Conservation (phyloP, 208 protist genomes). For the Baffinella frigidus region DNA sequence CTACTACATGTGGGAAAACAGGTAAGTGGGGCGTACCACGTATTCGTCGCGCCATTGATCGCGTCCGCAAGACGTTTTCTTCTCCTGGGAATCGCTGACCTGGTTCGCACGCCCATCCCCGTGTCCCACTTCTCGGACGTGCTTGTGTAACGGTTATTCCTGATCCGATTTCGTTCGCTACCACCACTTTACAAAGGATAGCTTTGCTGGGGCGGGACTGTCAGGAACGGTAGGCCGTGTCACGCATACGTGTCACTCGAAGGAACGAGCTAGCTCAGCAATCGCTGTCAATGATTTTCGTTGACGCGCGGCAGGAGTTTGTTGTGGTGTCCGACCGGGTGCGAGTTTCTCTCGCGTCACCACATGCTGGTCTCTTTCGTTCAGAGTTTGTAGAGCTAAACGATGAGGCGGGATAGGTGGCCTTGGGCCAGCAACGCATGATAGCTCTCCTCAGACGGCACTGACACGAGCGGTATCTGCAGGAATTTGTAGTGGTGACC, state of each 20-base stretch:
- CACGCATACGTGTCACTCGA: not conserved
- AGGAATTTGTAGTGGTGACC: too few relatives aligned
- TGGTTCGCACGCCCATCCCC: not conserved
- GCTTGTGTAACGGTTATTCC: not conserved
- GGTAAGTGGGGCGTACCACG: constrained; percentile 12
- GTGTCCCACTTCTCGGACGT: not conserved
- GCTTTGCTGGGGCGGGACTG: not conserved
- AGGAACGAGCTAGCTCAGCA: not conserved
- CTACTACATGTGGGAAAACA: too few relatives aligned
- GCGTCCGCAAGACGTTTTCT: not conserved
- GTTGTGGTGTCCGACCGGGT: not conserved
- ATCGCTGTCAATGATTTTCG: not conserved
- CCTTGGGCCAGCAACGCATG: too few relatives aligned
- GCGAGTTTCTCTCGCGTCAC: too few relatives aligned
- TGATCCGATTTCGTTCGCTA: not conserved
- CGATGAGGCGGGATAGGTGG: too few relatives aligned
- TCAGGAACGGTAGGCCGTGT: not conserved
- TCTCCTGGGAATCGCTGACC: not conserved
- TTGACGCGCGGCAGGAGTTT: not conserved
- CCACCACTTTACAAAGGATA: not conserved
- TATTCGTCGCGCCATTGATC: not conserved
- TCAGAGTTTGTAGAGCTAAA: too few relatives aligned
- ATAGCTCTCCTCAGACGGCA: too few relatives aligned
- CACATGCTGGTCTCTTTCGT: too few relatives aligned
- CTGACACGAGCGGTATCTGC: too few relatives aligned